Evolutionary conservation across 306 rosid genomes (phyloP), one percentile per base, ranked within the genome.

Genomic region (Acacia confusa): DNA sequence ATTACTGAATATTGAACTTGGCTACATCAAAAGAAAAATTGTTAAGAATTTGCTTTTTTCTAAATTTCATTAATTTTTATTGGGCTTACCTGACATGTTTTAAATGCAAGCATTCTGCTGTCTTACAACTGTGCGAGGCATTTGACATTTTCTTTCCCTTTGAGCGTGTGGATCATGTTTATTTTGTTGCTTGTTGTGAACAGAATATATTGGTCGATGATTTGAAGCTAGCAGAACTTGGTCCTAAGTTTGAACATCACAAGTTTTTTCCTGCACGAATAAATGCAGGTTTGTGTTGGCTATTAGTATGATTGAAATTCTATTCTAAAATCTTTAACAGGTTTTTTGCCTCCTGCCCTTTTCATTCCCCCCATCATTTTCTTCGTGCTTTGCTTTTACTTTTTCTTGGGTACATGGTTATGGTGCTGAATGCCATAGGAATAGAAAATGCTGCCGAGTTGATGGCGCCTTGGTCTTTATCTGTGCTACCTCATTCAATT

Each of bases 241-340:
- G 99, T 77, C 98, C 97, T 61, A 91, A 87, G 63, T 95, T 95
- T 84, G 99, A 93, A 86, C 84, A 91, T 73, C 99, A 95, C 72
- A 91, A 84, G 84, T 64, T 91, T 92, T 95, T 95, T 81, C 99
- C 97, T 2, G 97, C 97, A 76, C 88, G 98, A 85, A 95, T 96
- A 16, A 95, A 93, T 84, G 90, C 99, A 82, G 99, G 99, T 92
- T 71, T 52, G 86, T 70, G 72, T 79, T 78, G 68, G 76, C 63
- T 75, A 65, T 70, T 83, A 76, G 40, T 83, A 40, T 76, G 7
- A 9, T 79, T 19, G 17, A 25, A 61, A 43, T 68, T 75, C 80
- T 34, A 10, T 75, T 69, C n/a, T 61, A 64, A 68, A 45, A 66
- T 43, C 73, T 70, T 34, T 60, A 12, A 25, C 19, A 20, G 47